Percentiles rank a stretch among this genome's conserved stretches.
Evolutionary conservation across 306 rosid genomes (phyloP).

Genomic region (Sesbania bispinosa): DNA sequence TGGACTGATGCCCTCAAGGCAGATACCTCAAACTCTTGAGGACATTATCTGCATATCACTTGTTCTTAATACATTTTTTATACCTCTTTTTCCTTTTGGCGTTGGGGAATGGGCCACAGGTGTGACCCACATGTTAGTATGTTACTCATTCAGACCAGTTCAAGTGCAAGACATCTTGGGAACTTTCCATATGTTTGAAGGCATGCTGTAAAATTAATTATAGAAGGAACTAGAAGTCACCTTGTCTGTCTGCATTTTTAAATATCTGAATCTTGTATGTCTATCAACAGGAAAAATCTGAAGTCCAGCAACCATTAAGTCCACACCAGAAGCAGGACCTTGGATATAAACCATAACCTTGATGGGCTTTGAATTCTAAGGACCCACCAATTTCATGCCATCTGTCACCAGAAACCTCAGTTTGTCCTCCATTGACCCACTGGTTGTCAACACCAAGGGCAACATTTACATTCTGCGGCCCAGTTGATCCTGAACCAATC

Average conservation of each 20-base stretch:
- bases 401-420: conserved; percentile 50
- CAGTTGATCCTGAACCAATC: conserved; percentile 63
- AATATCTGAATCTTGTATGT: conserved; percentile 61
- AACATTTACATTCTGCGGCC: conserved; percentile 82
- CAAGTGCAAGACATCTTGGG: background rate
- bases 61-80: background rate
- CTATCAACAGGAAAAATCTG: conserved; percentile 88
- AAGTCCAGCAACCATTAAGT: conserved; percentile 90
- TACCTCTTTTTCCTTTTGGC: background rate
- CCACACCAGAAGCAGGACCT: conserved; percentile 88
- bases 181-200: conserved; percentile 6
- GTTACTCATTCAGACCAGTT: background rate
- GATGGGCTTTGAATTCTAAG: conserved; percentile 84
- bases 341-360: conserved; percentile 84
- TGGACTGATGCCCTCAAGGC: background rate
- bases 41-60: background rate
- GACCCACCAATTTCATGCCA: conserved; percentile 98
- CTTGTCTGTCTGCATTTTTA: conserved; percentile 69
- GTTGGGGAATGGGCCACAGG: background rate
- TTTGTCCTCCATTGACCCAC: conserved; percentile 98
- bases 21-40: background rate
- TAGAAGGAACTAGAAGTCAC: conserved; percentile 38
- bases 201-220: background rate
- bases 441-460: conserved; percentile 83
- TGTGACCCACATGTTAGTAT: background rate